Base-by-base conservation (phyloP, 2,329 filamentous ascomycete species). In the Beauveria bassiana region DNA sequence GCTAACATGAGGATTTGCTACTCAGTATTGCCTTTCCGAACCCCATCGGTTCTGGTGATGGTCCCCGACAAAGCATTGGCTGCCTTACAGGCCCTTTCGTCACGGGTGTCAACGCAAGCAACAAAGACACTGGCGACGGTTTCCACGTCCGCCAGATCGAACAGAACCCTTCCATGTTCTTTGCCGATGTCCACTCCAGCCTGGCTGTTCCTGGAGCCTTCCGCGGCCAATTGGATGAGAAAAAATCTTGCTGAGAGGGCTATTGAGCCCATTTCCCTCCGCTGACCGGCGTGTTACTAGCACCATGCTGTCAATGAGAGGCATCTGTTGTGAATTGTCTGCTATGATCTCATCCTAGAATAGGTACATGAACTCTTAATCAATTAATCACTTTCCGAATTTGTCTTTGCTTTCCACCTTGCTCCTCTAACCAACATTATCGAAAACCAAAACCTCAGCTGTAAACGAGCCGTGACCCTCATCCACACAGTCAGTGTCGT, bases 121-220 rank as follows among this genome's bases (percentile, higher is more conserved):
- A 71, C 42, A 66, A 61, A 18, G 73, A 75, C 52, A 72, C 69
- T n/a, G 73, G 72, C 26, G 64, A 65, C 18, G 78, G 77, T 3
- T 84, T 84, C 70, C 74, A 73, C 22, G 75, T 85, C 46, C 67
- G 67, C 45, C 70, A 80, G 72, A 83, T 84, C 55, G 79, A 83
- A 70, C 70, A 71, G 40, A 77, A 82, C 66, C 81, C 81, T 0
- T 63, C 65, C 6, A 73, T 66, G 14, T 84, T 83, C 75, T 83
- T 82, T 67, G 75, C 79, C 43, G 82, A 84, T 66, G 73, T 78
- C 1, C 81, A 84, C 71, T 81, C 80, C 6, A 75, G 69, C 64
- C 68, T 75, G 28, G 80, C 77, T 40, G 70, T 79, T 8, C 75
- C 79, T 34, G 81, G 82, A 62, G 82, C 80, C 56, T 76, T 81